Evolutionary conservation across 257 asterid genomes (phyloP), one percentile per base, ranked within the genome.

Genomic region (Solanum habrochaites): DNA sequence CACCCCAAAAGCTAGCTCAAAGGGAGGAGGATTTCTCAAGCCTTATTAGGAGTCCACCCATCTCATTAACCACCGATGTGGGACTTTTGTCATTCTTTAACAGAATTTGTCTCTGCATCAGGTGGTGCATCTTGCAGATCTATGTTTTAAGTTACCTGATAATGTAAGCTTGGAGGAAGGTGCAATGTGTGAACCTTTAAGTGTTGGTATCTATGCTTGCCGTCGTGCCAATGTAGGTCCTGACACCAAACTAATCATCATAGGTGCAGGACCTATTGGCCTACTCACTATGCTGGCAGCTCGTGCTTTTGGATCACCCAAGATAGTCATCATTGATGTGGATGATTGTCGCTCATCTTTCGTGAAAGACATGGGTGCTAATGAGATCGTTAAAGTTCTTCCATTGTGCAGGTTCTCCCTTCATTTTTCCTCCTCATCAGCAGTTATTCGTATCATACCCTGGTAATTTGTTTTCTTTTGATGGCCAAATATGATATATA

Each of bases 161-260:
- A 94, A 92, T 39, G 93, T 96, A 90, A 96, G 97, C 86, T 91
- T 96, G 92, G 99, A 96, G 92, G 99, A 96, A 89, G 98, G 99
- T 42, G 98, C 98, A 43, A 91, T 96, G 98, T 95, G 97, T 60
- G 98, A 96, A 94, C 98, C 98, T 43, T 85, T 96, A 90, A 95
- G 98, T 88, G 99, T 96, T 40, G 98, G 97, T 42, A 93, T 96
- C 67, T 95, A 96, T 85, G 99, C 99, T 25, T 96, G 99, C 86
- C 91, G 95, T 0, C 98, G 98, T 67, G 98, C 98, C 43, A 88
- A 90, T 86, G 92, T 96, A 84, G 97, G 98, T 23, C 98, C 97
- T 0, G 97, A 93, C 91, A 93, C 97, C 8, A 92, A 90, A 73
- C 96, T 95, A 72, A 77, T 96, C 95, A 96, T 95, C 89, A 92